Conservation (phyloP, 78 protist species). For the Acrasis kona region DNA sequence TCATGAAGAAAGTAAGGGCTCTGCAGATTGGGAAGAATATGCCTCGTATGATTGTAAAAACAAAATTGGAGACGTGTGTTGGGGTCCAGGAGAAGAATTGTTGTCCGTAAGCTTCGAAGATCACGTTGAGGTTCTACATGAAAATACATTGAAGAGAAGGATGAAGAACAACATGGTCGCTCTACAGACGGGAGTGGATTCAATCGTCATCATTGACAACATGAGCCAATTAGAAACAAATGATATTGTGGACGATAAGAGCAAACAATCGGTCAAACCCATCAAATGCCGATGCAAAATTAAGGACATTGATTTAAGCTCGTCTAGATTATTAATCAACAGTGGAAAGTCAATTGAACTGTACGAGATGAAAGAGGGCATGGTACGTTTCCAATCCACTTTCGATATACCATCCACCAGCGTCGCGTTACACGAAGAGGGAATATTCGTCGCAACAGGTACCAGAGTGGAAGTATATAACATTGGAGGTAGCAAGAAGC, state of each 20-base stretch:
- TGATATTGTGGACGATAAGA: no score
- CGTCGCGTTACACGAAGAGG: neutral
- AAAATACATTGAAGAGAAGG: neutral
- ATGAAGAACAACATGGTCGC: neutral
- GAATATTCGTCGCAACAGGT: neutral
- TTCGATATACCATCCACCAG: neutral
- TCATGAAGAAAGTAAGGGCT: no score
- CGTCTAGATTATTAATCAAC: neutral
- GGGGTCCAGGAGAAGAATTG: neutral
- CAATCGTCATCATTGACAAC: neutral
- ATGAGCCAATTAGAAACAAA: no score
- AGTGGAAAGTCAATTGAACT: neutral
- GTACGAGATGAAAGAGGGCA: neutral
- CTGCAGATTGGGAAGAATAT: neutral
- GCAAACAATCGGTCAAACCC: neutral
- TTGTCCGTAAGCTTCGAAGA: neutral
- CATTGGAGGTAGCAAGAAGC: neutral
- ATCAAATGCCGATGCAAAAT: neutral
- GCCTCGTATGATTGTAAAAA: no score
- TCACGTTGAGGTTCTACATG: slow-evolving; percentile 2
- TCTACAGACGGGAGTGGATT: neutral
- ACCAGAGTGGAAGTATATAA: neutral
- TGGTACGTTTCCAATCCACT: neutral
- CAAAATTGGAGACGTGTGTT: neutral
- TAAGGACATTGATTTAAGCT: neutral